Evolutionary conservation across 73 alveolate species (phyloP).

Genomic region (Blepharisma stoltei): DNA sequence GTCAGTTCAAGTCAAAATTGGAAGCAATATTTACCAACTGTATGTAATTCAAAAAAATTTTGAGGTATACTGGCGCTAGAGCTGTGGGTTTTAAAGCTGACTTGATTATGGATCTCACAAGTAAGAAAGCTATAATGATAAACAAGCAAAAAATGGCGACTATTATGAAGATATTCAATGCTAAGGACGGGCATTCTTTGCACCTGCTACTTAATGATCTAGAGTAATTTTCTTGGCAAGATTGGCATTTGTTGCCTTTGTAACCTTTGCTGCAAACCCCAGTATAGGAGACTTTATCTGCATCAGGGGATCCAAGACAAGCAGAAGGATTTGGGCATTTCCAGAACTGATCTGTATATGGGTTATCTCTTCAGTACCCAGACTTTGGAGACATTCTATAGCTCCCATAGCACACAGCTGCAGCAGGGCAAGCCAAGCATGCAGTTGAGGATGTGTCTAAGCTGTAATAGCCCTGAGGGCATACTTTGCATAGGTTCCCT

Average conservation of each 20-base stretch:
- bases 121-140: no score
- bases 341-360: slow-evolving; percentile 2
- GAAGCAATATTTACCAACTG: no score
- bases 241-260: slow-evolving; percentile 58
- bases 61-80: no score
- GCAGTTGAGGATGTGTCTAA: slow-evolving; percentile 26
- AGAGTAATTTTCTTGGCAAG: slow-evolving; percentile 63
- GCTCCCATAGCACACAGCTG: slow-evolving; percentile 47
- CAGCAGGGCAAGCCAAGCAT: slow-evolving; percentile 26
- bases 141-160: no score
- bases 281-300: slow-evolving; percentile 35
- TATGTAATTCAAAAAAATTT: no score
- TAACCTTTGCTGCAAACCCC: slow-evolving; percentile 65
- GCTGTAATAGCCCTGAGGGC: slow-evolving; percentile 38
- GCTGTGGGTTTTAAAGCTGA: no score
- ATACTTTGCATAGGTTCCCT: slow-evolving; percentile 22
- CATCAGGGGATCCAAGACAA: slow-evolving; percentile 41
- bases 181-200: slow-evolving; percentile 53
- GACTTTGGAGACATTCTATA: slow-evolving; percentile 34
- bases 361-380: slow-evolving; percentile 45
- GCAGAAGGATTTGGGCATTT: slow-evolving; percentile 34
- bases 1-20: no score
- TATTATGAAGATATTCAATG: neutral
- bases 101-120: no score
- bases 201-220: slow-evolving; percentile 51